Percentiles rank a stretch among this genome's conserved stretches.
phyloP scores from a whole-genome alignment of 2,329 filamentous ascomycete genomes.

The Sclerotinia sclerotiorum region DNA sequence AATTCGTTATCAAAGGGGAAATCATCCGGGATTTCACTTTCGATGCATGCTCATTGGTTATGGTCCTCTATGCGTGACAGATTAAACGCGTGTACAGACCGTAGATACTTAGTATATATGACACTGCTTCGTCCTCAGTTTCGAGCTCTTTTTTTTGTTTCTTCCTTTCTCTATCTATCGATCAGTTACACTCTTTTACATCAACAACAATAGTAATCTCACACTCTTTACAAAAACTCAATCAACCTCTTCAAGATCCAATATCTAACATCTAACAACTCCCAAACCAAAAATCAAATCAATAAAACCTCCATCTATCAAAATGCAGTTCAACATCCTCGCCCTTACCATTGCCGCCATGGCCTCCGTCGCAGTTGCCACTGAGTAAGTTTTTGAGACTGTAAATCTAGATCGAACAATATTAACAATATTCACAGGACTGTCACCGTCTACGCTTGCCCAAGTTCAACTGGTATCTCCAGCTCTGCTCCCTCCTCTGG shows the following conservation, averaged over 20 bases:
- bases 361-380: constrained; percentile 36
- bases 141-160: constrained; percentile 25
- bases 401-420: constrained; percentile 2
- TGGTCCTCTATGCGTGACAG: not conserved
- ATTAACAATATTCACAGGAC: constrained; percentile 31
- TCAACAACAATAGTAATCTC: constrained; percentile 28
- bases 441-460: constrained; percentile 38
- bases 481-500: constrained; percentile 29
- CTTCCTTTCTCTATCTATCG: constrained; percentile 34
- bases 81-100: constrained; percentile 6
- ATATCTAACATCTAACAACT: not conserved
- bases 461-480: constrained; percentile 24
- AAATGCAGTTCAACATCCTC: constrained; percentile 41
- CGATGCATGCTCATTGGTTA: not conserved
- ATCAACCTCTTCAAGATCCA: constrained; percentile 27
- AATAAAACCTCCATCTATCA: constrained; percentile 33
- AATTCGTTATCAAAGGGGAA: constrained; percentile 16
- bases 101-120: constrained; percentile 15
- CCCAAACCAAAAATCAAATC: constrained; percentile 21
- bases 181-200: constrained; percentile 39
- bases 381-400: constrained; percentile 27
- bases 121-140: not conserved
- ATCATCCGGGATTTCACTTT: not conserved
- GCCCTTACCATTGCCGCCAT: constrained; percentile 37
- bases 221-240: constrained; percentile 24